Evolutionary conservation across 371 early-diverging fungal species (phyloP).

Genomic region (Entomophthora muscae): DNA sequence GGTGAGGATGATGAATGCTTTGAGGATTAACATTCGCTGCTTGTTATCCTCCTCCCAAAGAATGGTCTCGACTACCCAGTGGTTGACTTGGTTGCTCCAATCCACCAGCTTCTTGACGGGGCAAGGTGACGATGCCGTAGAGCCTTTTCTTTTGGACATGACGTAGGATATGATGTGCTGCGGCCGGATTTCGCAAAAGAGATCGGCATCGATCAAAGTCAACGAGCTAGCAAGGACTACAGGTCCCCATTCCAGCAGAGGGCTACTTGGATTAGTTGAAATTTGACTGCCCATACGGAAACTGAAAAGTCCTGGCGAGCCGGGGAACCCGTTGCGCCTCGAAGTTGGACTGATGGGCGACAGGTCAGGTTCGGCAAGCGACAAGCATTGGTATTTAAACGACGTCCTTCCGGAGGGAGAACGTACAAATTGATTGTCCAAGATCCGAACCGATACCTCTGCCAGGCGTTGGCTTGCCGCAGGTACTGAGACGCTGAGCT

Average conservation of each 20-base stretch:
- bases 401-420: background rate
- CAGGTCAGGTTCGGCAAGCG: background rate
- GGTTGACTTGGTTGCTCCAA: slow-evolving; percentile 32
- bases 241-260: slow-evolving; percentile 1
- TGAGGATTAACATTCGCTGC: slow-evolving; percentile 48
- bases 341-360: background rate
- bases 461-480: background rate
- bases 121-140: background rate
- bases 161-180: background rate
- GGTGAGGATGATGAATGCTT: slow-evolving; percentile 71
- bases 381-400: background rate
- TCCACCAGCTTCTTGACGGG: slow-evolving; percentile 5
- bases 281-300: background rate
- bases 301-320: background rate
- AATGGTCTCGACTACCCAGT: slow-evolving; percentile 75
- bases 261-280: background rate
- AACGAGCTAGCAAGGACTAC: background rate
- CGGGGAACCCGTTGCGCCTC: background rate
- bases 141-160: background rate
- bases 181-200: background rate
- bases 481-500: background rate
- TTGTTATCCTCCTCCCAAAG: slow-evolving; percentile 60
- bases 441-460: background rate
- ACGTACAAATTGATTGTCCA: background rate
- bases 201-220: background rate